A percentile compares a stretch with the other conserved stretches of the same genome.
phyloP scores from a whole-genome alignment of 164 flowering plant species.

The Vitis cinerea region DNA sequence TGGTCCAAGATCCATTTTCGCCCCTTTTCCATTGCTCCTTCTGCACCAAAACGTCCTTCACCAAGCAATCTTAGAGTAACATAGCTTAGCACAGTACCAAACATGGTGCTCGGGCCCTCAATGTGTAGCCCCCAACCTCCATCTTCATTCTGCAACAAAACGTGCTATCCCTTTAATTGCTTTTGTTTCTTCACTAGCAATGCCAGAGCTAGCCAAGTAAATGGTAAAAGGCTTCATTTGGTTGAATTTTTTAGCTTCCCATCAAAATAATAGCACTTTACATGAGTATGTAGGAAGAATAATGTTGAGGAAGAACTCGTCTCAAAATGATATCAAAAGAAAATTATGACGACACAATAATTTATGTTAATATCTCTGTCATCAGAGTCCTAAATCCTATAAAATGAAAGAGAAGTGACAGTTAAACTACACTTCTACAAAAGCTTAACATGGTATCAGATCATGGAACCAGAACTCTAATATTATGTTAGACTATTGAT shows the following conservation, averaged over 20 bases:
- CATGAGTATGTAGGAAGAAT: background rate
- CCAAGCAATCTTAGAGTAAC: constrained; percentile 6
- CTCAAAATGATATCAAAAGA: background rate
- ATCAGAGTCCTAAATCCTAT: too few species aligned
- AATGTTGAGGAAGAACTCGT: background rate
- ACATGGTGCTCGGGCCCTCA: constrained; percentile 17
- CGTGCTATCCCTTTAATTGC: background rate
- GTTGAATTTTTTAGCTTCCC: too few species aligned
- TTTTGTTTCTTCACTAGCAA: background rate
- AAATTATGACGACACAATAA: background rate
- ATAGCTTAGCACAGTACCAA: constrained; percentile 14
- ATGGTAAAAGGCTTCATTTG: background rate
- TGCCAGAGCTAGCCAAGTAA: background rate
- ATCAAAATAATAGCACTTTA: background rate
- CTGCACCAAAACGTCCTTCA: background rate
- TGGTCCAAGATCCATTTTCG: too few species aligned
- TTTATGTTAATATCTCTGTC: too few species aligned
- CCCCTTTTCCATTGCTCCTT: constrained; percentile 1
- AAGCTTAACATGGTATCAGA: too few species aligned
- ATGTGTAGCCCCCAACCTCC: constrained; percentile 18
- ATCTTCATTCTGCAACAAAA: constrained; percentile 17
- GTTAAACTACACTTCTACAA: too few species aligned
- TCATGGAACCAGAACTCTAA: too few species aligned
- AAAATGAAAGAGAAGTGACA: background rate
- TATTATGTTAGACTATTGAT: too few species aligned